Conservation (phyloP, 768 basidiomycete genomes). For the Trametes gibbosa region DNA sequence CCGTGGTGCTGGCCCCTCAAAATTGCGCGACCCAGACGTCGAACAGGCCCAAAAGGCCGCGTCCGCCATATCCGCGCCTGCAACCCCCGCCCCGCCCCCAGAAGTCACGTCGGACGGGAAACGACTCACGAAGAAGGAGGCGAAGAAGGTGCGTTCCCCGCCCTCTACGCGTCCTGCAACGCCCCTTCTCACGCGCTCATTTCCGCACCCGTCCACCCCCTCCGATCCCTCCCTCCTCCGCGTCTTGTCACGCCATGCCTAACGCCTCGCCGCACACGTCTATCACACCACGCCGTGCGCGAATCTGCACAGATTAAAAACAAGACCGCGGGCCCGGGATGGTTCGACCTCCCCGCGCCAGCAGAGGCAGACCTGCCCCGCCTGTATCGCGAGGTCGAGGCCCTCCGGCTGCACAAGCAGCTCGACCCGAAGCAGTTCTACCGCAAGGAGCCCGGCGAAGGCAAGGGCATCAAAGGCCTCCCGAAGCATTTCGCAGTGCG, state of each 20-base stretch:
- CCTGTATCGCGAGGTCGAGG: conserved; percentile 82
- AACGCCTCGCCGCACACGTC: not conserved
- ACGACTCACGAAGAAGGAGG: conserved; percentile 67
- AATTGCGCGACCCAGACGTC: conserved; percentile 60
- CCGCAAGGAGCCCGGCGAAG: conserved; percentile 81
- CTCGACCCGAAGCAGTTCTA: conserved; percentile 93
- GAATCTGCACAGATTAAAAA: conserved; percentile 50
- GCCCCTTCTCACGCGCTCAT: conserved; percentile 1
- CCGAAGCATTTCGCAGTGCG: conserved; percentile 90
- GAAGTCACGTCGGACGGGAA: conserved; percentile 60
- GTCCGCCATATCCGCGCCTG: conserved; percentile 48
- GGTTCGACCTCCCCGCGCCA: conserved; percentile 89
- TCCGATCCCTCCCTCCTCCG: not conserved
- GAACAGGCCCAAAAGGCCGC: conserved; percentile 50
- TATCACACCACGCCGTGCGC: no score
- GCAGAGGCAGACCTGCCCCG: conserved; percentile 75
- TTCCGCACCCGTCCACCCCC: not conserved
- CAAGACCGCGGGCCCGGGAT: conserved; percentile 73
- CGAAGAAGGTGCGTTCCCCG: conserved; percentile 56
- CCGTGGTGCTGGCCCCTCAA: conserved; percentile 42
- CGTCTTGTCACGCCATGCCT: not conserved
- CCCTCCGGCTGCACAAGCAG: conserved; percentile 80
- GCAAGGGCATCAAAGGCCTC: conserved; percentile 78
- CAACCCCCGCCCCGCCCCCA: conserved; percentile 61
- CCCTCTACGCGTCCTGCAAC: conserved; percentile 1